A percentile compares a stretch with the other conserved stretches of the same genome.
phyloP scores from a whole-genome alignment of 805 yeast genomes.

The Wickerhamomyces subpelliculosus region DNA sequence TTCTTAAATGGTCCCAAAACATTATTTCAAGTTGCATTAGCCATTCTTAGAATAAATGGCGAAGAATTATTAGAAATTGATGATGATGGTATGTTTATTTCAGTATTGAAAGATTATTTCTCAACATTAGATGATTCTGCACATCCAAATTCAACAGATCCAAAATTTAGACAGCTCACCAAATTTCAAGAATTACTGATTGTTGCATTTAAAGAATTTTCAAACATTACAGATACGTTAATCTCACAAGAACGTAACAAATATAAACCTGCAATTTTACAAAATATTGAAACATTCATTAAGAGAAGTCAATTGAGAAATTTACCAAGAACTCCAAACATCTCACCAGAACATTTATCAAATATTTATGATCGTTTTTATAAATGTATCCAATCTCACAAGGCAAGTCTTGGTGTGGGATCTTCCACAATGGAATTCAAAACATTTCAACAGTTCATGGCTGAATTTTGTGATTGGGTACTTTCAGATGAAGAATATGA shows the following conservation, averaged over 20 bases:
- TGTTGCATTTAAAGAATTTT: conserved; percentile 87
- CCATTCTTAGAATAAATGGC: conserved; percentile 83
- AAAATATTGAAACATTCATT: conserved; percentile 83
- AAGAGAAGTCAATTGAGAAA: conserved; percentile 88
- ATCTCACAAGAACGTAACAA: conserved; percentile 63
- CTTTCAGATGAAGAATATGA: conserved; percentile 31
- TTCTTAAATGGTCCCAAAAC: conserved; percentile 86
- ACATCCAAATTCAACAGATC: conserved; percentile 62
- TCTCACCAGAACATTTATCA: conserved; percentile 52
- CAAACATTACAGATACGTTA: conserved; percentile 67
- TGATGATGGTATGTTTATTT: conserved; percentile 91
- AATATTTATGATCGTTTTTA: conserved; percentile 82
- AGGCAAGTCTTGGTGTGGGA: conserved; percentile 45
- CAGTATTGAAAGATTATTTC: conserved; percentile 78
- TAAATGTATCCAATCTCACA: conserved; percentile 61
- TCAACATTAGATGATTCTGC: conserved; percentile 70
- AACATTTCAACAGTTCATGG: conserved; percentile 67
- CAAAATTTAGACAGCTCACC: conserved; percentile 59
- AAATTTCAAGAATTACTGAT: conserved; percentile 86
- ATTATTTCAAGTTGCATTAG: conserved; percentile 88
- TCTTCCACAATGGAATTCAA: conserved; percentile 67
- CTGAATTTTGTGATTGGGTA: conserved; percentile 77
- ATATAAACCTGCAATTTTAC: conserved; percentile 70
- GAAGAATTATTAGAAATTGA: conserved; percentile 70
- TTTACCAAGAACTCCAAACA: conserved; percentile 63